Evolutionary conservation across 1,284 basidiomycete species (phyloP).

Genomic region (Malassezia vespertilionis): DNA sequence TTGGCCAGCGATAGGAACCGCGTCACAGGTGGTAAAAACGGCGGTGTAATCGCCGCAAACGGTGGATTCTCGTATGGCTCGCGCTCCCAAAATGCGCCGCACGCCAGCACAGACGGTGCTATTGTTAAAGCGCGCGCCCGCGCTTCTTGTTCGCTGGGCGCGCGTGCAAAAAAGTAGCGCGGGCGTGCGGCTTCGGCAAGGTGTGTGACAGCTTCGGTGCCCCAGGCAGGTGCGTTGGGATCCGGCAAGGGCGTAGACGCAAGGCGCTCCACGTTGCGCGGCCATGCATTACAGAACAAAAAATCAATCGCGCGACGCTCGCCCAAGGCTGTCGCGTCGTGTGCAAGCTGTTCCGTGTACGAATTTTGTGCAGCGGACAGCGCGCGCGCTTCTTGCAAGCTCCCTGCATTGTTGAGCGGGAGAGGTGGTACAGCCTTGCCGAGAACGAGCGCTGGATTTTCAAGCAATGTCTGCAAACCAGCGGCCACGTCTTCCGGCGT

Average conservation of each 20-base stretch:
- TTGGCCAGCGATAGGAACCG: slow-evolving; percentile 35
- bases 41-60: slow-evolving; percentile 1
- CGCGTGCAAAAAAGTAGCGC: slow-evolving; percentile 37
- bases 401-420: slow-evolving; percentile 19
- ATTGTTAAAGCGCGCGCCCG: slow-evolving; percentile 10
- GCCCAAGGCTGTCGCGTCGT: slow-evolving; percentile 9
- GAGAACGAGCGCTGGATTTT: slow-evolving; percentile 12
- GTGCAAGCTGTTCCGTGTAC: slow-evolving; percentile 5
- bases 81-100: slow-evolving; percentile 40
- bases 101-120: slow-evolving; percentile 8
- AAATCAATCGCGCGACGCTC: slow-evolving; percentile 31
- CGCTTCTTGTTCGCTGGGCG: slow-evolving; percentile 10
- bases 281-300: slow-evolving; percentile 37
- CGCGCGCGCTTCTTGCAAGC: slow-evolving; percentile 19
- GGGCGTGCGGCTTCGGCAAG: slow-evolving; percentile 24
- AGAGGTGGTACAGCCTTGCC: slow-evolving; percentile 1
- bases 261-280: slow-evolving; percentile 28
- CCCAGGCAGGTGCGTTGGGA: slow-evolving; percentile 27
- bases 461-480: slow-evolving; percentile 4
- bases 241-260: slow-evolving; percentile 19
- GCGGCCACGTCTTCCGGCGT: neutral
- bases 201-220: slow-evolving; percentile 25
- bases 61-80: slow-evolving; percentile 32
- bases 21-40: slow-evolving; percentile 17
- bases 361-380: slow-evolving; percentile 6